phyloP scores from a whole-genome alignment of 2,329 filamentous ascomycete species.

The Neofusicoccum laricinum region DNA sequence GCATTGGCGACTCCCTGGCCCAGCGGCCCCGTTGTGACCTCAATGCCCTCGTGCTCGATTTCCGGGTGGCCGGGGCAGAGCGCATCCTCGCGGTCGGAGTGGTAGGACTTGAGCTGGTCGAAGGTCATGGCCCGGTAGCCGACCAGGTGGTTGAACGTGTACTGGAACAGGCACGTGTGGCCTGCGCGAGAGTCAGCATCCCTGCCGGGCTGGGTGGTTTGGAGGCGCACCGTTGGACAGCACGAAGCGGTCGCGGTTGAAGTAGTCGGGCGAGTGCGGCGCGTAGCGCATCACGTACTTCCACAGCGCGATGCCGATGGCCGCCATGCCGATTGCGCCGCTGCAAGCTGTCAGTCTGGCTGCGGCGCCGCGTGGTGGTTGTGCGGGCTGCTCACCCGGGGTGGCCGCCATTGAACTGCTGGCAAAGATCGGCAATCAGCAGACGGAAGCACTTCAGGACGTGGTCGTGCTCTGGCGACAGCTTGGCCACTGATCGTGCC shows the following conservation, averaged over 20 bases:
- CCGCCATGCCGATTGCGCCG: conserved; percentile 59
- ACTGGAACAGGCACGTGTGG: conserved; percentile 56
- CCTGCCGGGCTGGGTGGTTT: background rate
- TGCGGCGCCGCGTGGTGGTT: background rate
- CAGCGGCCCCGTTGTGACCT: conserved; percentile 59
- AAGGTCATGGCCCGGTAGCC: conserved; percentile 57
- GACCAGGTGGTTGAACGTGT: conserved; percentile 52
- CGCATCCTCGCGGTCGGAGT: conserved; percentile 47
- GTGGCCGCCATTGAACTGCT: conserved; percentile 68
- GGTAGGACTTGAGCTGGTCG: conserved; percentile 57
- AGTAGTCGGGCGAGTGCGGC: conserved; percentile 54
- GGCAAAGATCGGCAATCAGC: conserved; percentile 65
- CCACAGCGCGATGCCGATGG: conserved; percentile 60
- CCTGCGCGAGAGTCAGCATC: conserved; percentile 26
- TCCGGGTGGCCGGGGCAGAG: conserved; percentile 57
- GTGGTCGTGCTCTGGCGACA: conserved; percentile 42
- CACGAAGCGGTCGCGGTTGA: conserved; percentile 63
- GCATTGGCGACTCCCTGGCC: conserved; percentile 62
- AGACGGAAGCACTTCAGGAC: conserved; percentile 60
- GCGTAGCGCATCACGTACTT: conserved; percentile 63
- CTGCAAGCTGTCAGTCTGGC: conserved; percentile 27
- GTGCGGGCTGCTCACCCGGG: conserved; percentile 52
- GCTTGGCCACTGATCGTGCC: conserved; percentile 17
- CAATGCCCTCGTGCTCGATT: conserved; percentile 56
- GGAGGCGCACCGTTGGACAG: conserved; percentile 52